Conservation (phyloP, 495 filamentous ascomycete species). For the Aspergillus taichungensis region DNA sequence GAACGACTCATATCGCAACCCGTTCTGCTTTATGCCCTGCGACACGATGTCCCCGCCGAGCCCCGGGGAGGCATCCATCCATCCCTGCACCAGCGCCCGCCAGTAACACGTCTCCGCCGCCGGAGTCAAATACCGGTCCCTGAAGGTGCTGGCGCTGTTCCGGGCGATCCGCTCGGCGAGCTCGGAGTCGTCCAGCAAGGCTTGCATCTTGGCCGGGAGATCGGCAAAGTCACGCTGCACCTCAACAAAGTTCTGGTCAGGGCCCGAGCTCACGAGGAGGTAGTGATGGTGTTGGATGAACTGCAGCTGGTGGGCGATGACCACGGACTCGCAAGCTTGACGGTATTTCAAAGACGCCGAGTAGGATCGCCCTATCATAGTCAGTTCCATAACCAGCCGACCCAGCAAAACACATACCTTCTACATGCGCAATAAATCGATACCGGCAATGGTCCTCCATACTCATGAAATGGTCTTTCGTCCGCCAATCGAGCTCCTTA, state of each 20-base stretch:
- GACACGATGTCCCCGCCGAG: conserved; percentile 14
- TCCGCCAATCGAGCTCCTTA: conserved; percentile 39
- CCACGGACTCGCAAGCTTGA: conserved; percentile 52
- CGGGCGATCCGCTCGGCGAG: conserved; percentile 45
- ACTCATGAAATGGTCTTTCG: conserved; percentile 28
- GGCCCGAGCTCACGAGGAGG: conserved; percentile 33
- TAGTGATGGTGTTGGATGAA: conserved; percentile 39
- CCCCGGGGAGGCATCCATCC: conserved; percentile 31
- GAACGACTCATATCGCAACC: conserved; percentile 35
- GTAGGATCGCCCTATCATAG: conserved; percentile 35
- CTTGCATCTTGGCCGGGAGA: conserved; percentile 43
- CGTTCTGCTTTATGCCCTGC: conserved; percentile 13
- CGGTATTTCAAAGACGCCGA: conserved; percentile 51
- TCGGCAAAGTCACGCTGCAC: conserved; percentile 50
- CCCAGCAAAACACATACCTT: conserved; percentile 28
- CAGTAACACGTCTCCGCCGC: conserved; percentile 55
- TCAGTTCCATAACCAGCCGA: background rate
- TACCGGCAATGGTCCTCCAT: conserved; percentile 52
- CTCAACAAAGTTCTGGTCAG: conserved; percentile 53
- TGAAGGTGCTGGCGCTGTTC: conserved; percentile 45
- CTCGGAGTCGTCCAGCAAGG: conserved; percentile 32
- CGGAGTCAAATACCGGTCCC: conserved; percentile 49
- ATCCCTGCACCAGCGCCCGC: conserved; percentile 43
- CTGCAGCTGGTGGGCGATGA: conserved; percentile 41
- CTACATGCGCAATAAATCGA: conserved; percentile 49